Percentiles rank a stretch among this genome's conserved stretches.
Evolutionary conservation across 352 stramenopile species (phyloP).

Genomic region (Elongisporangium anandrum): DNA sequence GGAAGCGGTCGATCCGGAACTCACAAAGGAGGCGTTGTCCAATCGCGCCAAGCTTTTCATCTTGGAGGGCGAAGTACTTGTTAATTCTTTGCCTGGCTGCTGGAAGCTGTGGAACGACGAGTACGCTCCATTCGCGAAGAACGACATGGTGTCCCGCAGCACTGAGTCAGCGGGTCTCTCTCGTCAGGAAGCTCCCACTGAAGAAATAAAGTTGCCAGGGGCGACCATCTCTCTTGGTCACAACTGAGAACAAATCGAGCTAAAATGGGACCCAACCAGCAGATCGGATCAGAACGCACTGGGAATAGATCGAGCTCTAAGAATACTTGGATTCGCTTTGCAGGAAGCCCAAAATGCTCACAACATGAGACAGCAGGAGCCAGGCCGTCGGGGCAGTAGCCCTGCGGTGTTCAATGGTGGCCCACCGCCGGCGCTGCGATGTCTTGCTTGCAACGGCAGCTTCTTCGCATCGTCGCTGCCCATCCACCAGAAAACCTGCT

Average conservation of each 20-base stretch:
- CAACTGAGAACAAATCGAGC: not conserved
- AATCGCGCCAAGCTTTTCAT: not conserved
- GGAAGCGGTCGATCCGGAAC: slow-evolving; percentile 22
- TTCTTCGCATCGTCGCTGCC: slow-evolving; percentile 60
- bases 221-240: not conserved
- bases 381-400: not conserved
- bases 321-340: not conserved
- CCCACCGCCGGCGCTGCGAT: slow-evolving; percentile 26
- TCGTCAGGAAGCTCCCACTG: not conserved
- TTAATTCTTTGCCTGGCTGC: slow-evolving; percentile 2
- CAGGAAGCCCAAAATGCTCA: not conserved
- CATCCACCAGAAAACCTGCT: slow-evolving; percentile 73
- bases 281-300: not conserved
- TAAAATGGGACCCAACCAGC: not conserved
- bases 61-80: slow-evolving; percentile 2
- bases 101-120: slow-evolving; percentile 23
- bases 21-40: slow-evolving; percentile 26
- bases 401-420: not conserved
- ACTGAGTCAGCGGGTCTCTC: not conserved
- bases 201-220: not conserved
- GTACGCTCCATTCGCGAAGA: slow-evolving; percentile 36
- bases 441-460: slow-evolving; percentile 39
- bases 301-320: not conserved
- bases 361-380: not conserved
- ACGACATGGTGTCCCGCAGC: slow-evolving; percentile 19